phyloP scores from a whole-genome alignment of 306 rosid genomes.

The Malus fusca region DNA sequence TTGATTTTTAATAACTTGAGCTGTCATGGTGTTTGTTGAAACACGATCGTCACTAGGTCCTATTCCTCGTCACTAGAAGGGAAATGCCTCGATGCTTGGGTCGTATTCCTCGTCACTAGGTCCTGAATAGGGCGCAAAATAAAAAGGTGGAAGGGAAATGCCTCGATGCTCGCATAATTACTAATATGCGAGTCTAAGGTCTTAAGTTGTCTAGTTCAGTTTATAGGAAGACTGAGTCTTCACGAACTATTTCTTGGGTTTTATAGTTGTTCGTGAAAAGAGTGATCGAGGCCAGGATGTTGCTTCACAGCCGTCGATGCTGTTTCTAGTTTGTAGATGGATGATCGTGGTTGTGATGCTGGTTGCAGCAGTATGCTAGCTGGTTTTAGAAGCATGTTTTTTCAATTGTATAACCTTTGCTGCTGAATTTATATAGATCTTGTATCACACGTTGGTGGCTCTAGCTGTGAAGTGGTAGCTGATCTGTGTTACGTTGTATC shows the following conservation, averaged over 20 bases:
- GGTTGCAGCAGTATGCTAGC: constrained; percentile 10
- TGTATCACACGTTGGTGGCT: constrained; percentile 41
- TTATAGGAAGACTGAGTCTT: constrained; percentile 31
- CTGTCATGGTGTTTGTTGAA: not conserved
- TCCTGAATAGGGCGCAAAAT: too few species aligned
- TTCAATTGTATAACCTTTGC: constrained; percentile 26
- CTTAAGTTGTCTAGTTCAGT: constrained; percentile 4
- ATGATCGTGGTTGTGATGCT: constrained; percentile 63
- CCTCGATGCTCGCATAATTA: not conserved
- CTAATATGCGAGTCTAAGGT: constrained; percentile 13
- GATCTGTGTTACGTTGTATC: constrained; percentile 35
- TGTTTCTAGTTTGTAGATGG: constrained; percentile 62
- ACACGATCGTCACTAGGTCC: not conserved
- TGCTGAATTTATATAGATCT: constrained; percentile 50
- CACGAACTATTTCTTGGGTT: constrained; percentile 62
- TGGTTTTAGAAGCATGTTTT: constrained; percentile 41
- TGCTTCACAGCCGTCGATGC: constrained; percentile 63
- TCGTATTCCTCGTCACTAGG: too few species aligned
- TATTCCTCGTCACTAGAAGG: too few species aligned
- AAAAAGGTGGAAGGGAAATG: too few species aligned
- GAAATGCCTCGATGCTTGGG: too few species aligned
- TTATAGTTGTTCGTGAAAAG: constrained; percentile 75
- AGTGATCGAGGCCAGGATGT: constrained; percentile 49
- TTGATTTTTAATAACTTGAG: not conserved
- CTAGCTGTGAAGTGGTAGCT: constrained; percentile 54